Percentiles rank a stretch among this genome's conserved stretches.
Conservation (phyloP, 495 filamentous ascomycete genomes). For the Umbilicaria muhlenbergii region DNA sequence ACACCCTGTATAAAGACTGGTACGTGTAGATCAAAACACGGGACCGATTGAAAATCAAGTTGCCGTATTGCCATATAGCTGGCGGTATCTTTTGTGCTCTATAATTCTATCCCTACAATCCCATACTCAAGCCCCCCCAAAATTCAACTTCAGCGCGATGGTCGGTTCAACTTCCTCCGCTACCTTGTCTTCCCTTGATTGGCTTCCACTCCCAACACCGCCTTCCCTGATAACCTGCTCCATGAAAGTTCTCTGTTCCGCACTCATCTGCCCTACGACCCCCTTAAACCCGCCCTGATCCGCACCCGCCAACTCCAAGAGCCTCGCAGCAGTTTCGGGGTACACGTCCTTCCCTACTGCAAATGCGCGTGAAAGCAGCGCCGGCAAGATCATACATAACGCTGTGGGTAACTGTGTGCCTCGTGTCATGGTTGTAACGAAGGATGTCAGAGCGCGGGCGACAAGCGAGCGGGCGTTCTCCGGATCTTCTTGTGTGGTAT, state of each 20-base stretch:
- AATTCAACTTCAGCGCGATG: conserved; percentile 92
- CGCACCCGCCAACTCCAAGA: conserved; percentile 67
- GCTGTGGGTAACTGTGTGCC: conserved; percentile 37
- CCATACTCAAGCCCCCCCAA: conserved; percentile 21
- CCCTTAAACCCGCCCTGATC: conserved; percentile 59
- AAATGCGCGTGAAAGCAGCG: conserved; percentile 59
- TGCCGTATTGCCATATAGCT: too few species aligned
- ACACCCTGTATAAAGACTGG: too few species aligned
- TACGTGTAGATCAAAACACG: too few species aligned
- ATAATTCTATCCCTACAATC: too few species aligned
- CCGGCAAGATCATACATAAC: conserved; percentile 60
- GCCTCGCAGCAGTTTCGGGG: conserved; percentile 52
- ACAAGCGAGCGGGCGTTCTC: conserved; percentile 55
- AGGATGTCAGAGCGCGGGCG: conserved; percentile 56
- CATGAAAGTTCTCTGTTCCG: conserved; percentile 56
- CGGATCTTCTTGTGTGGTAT: conserved; percentile 42
- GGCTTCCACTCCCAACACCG: conserved; percentile 19
- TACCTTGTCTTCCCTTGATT: conserved; percentile 17
- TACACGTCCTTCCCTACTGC: conserved; percentile 32
- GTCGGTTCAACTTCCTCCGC: conserved; percentile 44
- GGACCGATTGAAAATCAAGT: too few species aligned
- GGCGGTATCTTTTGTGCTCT: too few species aligned
- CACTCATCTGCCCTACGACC: conserved; percentile 56
- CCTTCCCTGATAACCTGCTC: conserved; percentile 66
- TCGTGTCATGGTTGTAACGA: conserved; percentile 38